Conservation (phyloP, 441 rosid genomes). For the Jatropha multifida region DNA sequence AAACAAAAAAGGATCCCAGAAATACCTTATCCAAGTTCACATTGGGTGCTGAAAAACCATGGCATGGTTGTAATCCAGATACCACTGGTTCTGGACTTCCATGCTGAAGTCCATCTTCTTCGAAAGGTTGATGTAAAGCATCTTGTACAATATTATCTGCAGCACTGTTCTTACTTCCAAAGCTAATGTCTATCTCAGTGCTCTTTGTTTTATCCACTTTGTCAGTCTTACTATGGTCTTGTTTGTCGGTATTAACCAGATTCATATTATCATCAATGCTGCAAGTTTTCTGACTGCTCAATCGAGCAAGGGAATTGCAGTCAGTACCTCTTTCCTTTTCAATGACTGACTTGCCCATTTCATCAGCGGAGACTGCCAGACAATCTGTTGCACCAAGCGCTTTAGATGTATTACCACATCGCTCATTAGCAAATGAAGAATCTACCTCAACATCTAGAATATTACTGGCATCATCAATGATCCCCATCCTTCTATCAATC, state of each 20-base stretch:
- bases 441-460: constrained; percentile 33
- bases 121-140: constrained; percentile 19
- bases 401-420: constrained; percentile 24
- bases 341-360: constrained; percentile 24
- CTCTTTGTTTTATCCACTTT: constrained; percentile 21
- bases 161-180: constrained; percentile 20
- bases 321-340: constrained; percentile 34
- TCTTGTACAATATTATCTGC: constrained; percentile 18
- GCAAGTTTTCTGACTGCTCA: constrained; percentile 17
- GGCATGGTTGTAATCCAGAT: constrained; percentile 24
- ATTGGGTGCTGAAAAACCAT: constrained; percentile 20
- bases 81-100: constrained; percentile 29
- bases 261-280: constrained; percentile 22
- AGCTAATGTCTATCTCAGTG: constrained; percentile 30
- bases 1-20: background rate
- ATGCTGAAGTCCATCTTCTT: constrained; percentile 24
- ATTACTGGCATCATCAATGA: constrained; percentile 27
- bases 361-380: constrained; percentile 24
- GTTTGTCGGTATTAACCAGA: constrained; percentile 21
- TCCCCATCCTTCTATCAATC: constrained; percentile 29
- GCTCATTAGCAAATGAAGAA: constrained; percentile 27
- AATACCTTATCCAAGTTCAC: constrained; percentile 39
- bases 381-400: constrained; percentile 27
- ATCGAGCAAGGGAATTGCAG: constrained; percentile 11
- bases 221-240: constrained; percentile 21